A percentile compares a stretch with the other conserved stretches of the same genome.
These are phyloP conservation scores for Naganishia randhawae DNA, from an alignment of 768 basidiomycete species.

Conservation along the genomic window DNA sequence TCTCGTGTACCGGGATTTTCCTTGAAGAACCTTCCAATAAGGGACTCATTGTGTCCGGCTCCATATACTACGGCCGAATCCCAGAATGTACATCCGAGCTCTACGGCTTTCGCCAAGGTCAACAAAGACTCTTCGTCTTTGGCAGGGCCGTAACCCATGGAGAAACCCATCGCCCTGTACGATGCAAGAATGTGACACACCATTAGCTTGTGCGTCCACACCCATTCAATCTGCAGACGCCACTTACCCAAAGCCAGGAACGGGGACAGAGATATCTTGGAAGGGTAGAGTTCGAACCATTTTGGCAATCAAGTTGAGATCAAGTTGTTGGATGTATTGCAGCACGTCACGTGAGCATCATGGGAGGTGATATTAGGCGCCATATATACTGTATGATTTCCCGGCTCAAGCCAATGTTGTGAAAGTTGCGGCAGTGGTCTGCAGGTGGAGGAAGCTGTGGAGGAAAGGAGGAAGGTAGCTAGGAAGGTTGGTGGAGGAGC, in stretches of 20 bases:
- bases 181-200: not conserved
- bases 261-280: constrained; percentile 22
- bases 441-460: too few relatives aligned
- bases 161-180: constrained; percentile 35
- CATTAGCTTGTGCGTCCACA: too few relatives aligned
- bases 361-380: too few relatives aligned
- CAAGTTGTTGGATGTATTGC: not conserved
- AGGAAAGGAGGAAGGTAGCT: too few relatives aligned
- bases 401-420: not conserved
- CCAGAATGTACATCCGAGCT: constrained; percentile 42
- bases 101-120: constrained; percentile 33
- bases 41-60: constrained; percentile 36
- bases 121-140: constrained; percentile 27
- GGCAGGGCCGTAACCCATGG: constrained; percentile 27
- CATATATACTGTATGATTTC: not conserved
- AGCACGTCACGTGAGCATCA: not conserved
- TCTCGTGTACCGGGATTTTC: constrained; percentile 32
- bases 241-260: constrained; percentile 28
- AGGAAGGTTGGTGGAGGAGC: not conserved
- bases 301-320: not conserved
- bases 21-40: constrained; percentile 36
- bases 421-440: too few relatives aligned
- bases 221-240: not conserved
- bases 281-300: constrained; percentile 29
- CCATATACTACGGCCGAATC: constrained; percentile 39